phyloP scores from a whole-genome alignment of 169 alveolate genomes.

The Plasmodium berghei region DNA sequence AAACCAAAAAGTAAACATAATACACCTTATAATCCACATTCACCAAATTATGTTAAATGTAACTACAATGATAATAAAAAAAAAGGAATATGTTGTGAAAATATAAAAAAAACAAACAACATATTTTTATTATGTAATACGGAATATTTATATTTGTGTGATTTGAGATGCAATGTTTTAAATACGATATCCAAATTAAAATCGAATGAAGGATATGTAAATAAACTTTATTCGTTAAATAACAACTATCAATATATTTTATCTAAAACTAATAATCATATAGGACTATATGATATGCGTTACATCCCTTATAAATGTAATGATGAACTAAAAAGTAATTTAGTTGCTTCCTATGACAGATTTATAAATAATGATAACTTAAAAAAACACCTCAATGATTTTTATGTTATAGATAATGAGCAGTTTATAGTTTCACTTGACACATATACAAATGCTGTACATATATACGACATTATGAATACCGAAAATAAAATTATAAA shows the following conservation, averaged over 20 bases:
- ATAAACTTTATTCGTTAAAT: constrained; percentile 68
- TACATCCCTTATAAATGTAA: constrained; percentile 46
- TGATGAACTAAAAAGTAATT: constrained; percentile 56
- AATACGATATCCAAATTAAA: constrained; percentile 77
- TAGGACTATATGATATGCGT: constrained; percentile 75
- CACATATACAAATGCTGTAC: constrained; percentile 68
- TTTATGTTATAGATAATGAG: constrained; percentile 75
- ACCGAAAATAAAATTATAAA: constrained; percentile 30
- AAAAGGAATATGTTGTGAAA: constrained; percentile 76
- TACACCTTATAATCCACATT: constrained; percentile 58
- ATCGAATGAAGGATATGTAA: constrained; percentile 72
- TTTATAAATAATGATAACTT: constrained; percentile 74
- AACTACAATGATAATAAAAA: constrained; percentile 72
- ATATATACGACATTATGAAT: constrained; percentile 68
- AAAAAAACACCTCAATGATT: constrained; percentile 74
- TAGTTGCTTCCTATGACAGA: constrained; percentile 57
- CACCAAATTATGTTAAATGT: constrained; percentile 74
- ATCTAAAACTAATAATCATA: constrained; percentile 76
- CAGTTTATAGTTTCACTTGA: constrained; percentile 73
- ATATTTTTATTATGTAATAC: constrained; percentile 72
- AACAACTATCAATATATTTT: constrained; percentile 77
- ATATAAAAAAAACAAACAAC: constrained; percentile 55
- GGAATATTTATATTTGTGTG: constrained; percentile 69
- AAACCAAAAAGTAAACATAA: constrained; percentile 52
- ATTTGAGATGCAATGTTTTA: constrained; percentile 65